Evolutionary conservation across 148 eudicot species (phyloP).

Genomic region (Vaccinium vitisidaea): DNA sequence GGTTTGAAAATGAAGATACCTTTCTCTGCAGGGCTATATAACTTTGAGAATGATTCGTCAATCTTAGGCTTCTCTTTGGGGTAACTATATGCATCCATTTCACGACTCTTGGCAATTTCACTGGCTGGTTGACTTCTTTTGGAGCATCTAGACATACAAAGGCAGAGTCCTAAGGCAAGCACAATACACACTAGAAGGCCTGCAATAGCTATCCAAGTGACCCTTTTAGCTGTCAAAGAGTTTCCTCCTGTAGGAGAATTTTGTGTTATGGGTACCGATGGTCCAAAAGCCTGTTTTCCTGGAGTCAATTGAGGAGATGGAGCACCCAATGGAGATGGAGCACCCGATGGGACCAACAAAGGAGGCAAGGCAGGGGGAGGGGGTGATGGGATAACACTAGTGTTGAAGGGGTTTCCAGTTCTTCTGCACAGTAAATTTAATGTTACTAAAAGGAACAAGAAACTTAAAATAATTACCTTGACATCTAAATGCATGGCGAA

Average conservation of each 20-base stretch:
- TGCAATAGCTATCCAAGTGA: constrained; percentile 47
- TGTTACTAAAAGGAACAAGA: constrained; percentile 12
- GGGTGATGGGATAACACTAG: constrained; percentile 60
- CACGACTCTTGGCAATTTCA: constrained; percentile 26
- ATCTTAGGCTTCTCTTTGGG: constrained; percentile 28
- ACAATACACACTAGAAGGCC: constrained; percentile 43
- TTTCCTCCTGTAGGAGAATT: constrained; percentile 30
- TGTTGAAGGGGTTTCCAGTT: constrained; percentile 87
- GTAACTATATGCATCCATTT: constrained; percentile 29
- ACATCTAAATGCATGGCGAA: neutral
- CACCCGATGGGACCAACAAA: constrained; percentile 35
- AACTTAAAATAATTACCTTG: neutral
- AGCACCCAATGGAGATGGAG: constrained; percentile 38
- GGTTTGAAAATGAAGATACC: constrained; percentile 28
- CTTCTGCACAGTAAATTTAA: constrained; percentile 45
- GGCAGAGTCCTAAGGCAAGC: constrained; percentile 52
- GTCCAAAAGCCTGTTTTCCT: constrained; percentile 25
- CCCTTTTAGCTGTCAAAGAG: constrained; percentile 27
- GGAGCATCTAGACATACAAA: constrained; percentile 51
- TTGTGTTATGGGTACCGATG: constrained; percentile 36
- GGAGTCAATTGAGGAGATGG: constrained; percentile 44
- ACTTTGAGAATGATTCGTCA: constrained; percentile 37
- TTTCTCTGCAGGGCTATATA: constrained; percentile 38
- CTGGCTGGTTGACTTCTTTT: constrained; percentile 40
- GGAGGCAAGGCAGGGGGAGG: constrained; percentile 67